Conservation (phyloP, 805 yeast genomes). For the Monosporozyma servazzii region DNA sequence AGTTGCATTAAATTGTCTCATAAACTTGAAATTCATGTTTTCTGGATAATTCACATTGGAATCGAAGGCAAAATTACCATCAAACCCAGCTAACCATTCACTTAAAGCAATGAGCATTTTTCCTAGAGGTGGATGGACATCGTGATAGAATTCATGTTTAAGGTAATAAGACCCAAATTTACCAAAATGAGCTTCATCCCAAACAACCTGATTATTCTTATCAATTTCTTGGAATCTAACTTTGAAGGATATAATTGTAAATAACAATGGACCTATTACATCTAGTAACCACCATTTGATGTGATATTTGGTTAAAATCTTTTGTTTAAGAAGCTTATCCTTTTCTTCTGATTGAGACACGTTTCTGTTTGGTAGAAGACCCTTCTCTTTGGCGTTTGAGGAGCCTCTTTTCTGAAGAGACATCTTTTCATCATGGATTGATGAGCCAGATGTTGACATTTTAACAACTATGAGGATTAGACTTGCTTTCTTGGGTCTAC, state of each 20-base stretch:
- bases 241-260: conserved; percentile 62
- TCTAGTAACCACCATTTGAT: not conserved
- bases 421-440: not conserved
- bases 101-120: conserved; percentile 85
- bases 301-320: not conserved
- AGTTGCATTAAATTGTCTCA: conserved; percentile 81
- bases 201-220: conserved; percentile 66
- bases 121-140: conserved; percentile 96
- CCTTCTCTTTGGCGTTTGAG: not conserved
- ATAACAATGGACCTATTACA: conserved; percentile 34
- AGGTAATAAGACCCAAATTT: conserved; percentile 90
- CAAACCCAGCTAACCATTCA: conserved; percentile 77
- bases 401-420: not conserved
- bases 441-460: not conserved
- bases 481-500: not conserved
- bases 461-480: not conserved
- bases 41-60: conserved; percentile 74
- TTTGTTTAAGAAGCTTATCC: not conserved
- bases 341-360: not conserved
- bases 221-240: conserved; percentile 72
- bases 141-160: conserved; percentile 84
- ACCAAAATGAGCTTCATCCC: conserved; percentile 98
- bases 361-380: not conserved
- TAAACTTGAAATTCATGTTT: conserved; percentile 65
- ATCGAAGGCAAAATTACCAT: conserved; percentile 84